Evolutionary conservation across 129 eudicot genomes (phyloP).

Genomic region (Flaveria linearis): DNA sequence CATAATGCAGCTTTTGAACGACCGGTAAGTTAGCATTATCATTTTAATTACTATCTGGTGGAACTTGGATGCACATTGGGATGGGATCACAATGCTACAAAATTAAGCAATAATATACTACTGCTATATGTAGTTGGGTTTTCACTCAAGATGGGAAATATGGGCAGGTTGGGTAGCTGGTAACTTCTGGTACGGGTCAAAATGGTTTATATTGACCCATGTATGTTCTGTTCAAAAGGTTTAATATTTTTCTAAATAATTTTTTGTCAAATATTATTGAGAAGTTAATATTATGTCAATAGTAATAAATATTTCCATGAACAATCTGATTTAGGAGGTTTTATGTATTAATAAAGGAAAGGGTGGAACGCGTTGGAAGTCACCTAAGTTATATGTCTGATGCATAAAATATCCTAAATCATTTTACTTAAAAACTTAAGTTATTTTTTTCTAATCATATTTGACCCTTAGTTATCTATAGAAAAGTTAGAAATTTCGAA

Average conservation of each 20-base stretch:
- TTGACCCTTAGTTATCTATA: neutral
- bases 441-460: constrained; percentile 8
- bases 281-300: neutral
- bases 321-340: constrained; percentile 12
- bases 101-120: neutral
- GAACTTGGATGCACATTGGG: constrained; percentile 6
- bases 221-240: neutral
- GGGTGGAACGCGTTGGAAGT: neutral
- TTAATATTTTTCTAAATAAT: neutral
- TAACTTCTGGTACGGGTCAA: neutral
- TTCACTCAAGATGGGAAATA: neutral
- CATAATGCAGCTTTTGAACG: constrained; percentile 97
- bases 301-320: neutral
- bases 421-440: neutral
- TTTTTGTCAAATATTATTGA: neutral
- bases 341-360: constrained; percentile 8
- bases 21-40: constrained; percentile 60
- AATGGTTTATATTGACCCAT: neutral
- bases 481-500: neutral
- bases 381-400: neutral
- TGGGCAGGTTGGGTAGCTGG: neutral
- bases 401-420: neutral
- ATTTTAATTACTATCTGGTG: constrained; percentile 1
- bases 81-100: neutral
- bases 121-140: neutral